Percentiles rank a stretch among this genome's conserved stretches.
Evolutionary conservation across 495 filamentous ascomycete species (phyloP).

Genomic region (Penicillium pancosmium): DNA sequence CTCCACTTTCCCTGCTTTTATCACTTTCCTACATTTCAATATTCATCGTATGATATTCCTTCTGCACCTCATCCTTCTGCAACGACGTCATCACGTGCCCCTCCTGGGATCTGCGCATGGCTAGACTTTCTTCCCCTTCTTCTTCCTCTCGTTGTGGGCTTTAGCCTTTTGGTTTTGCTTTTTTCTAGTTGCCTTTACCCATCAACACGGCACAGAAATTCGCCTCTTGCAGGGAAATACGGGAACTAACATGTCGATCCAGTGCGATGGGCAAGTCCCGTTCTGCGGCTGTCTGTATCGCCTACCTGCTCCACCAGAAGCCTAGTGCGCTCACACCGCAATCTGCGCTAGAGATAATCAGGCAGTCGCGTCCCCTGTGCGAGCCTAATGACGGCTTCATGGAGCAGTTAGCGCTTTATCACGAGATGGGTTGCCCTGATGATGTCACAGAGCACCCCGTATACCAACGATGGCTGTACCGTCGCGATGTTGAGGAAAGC

Average conservation of each 20-base stretch:
- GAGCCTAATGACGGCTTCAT: constrained; percentile 91
- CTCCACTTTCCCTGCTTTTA: not conserved
- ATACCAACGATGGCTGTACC: constrained; percentile 90
- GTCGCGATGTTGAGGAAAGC: constrained; percentile 73
- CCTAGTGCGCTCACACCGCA: constrained; percentile 54
- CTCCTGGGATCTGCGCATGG: constrained; percentile 23
- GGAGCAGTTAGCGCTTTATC: constrained; percentile 82
- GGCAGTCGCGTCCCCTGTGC: constrained; percentile 66
- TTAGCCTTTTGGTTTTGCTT: constrained; percentile 10
- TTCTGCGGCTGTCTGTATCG: constrained; percentile 79
- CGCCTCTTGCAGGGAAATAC: constrained; percentile 6
- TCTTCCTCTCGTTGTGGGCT: constrained; percentile 2
- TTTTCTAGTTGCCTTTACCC: not conserved
- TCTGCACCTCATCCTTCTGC: constrained; percentile 12
- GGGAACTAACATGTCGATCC: constrained; percentile 33
- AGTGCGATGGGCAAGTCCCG: constrained; percentile 97
- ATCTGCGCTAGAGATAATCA: constrained; percentile 64
- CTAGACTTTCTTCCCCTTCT: constrained; percentile 9
- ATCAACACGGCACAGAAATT: constrained; percentile 1
- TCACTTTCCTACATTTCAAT: not conserved
- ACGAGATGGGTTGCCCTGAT: constrained; percentile 76
- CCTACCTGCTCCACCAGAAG: constrained; percentile 76
- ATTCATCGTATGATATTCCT: not conserved
- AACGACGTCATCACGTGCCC: constrained; percentile 22
- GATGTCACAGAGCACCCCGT: constrained; percentile 67